These are phyloP conservation scores for Phoma sp. DNA, from an alignment of 2,329 filamentous ascomycete genomes.

Conservation along the genomic window DNA sequence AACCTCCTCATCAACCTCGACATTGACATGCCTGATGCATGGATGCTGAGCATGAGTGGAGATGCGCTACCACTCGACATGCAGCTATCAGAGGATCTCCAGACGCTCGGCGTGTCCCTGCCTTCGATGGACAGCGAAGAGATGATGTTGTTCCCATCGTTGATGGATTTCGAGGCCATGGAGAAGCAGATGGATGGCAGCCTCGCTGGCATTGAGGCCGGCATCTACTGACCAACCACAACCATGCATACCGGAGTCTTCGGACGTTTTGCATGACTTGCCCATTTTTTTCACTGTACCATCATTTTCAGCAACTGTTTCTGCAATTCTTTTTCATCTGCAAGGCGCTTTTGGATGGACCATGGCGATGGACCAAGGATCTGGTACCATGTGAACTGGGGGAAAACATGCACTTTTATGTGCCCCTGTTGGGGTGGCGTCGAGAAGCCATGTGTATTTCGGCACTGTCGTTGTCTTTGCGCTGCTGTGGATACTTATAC, in stretches of 20 bases:
- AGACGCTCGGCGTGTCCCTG: constrained; percentile 38
- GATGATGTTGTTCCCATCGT: constrained; percentile 42
- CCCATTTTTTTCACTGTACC: constrained; percentile 5
- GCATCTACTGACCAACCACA: constrained; percentile 8
- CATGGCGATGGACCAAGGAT: background rate
- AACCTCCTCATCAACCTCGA: constrained; percentile 50
- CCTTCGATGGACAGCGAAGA: constrained; percentile 45
- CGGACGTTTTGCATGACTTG: background rate
- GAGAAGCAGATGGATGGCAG: constrained; percentile 44
- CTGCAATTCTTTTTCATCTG: background rate
- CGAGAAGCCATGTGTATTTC: background rate
- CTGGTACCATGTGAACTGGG: constrained; percentile 3
- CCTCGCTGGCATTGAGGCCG: constrained; percentile 17
- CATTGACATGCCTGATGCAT: constrained; percentile 44
- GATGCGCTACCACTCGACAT: constrained; percentile 39
- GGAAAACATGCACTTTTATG: background rate
- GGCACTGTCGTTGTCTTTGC: background rate
- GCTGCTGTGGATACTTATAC: constrained; percentile 16
- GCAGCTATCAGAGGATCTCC: constrained; percentile 41
- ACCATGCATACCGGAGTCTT: background rate
- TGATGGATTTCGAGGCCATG: constrained; percentile 44
- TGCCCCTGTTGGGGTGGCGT: background rate
- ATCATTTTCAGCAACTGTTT: background rate
- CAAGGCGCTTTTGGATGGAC: constrained; percentile 5
- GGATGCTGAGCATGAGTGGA: constrained; percentile 35